Evolutionary conservation across 2,329 filamentous ascomycete species (phyloP).

Genomic region (Colletotrichum ledebouriae): DNA sequence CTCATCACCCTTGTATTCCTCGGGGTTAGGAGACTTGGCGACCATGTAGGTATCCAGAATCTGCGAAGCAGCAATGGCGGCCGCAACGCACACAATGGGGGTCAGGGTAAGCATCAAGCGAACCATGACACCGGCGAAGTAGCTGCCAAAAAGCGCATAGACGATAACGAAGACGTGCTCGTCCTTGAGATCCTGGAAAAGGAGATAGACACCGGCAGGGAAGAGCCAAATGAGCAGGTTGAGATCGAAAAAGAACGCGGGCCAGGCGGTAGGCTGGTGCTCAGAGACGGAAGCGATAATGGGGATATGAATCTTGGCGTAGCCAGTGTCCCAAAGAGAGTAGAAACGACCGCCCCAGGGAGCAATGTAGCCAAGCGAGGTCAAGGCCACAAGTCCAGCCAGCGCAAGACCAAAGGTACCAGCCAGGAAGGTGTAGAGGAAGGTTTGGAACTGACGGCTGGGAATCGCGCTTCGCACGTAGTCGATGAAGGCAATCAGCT

Average conservation of each 20-base stretch:
- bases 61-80: slow-evolving; percentile 87
- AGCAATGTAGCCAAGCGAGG: slow-evolving; percentile 90
- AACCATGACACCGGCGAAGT: slow-evolving; percentile 99
- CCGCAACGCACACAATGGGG: slow-evolving; percentile 94
- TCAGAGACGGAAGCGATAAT: slow-evolving; percentile 99
- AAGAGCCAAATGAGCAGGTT: slow-evolving; percentile 99
- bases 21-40: slow-evolving; percentile 70
- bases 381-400: slow-evolving; percentile 84
- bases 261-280: slow-evolving; percentile 99
- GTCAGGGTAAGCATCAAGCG: slow-evolving; percentile 98
- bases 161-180: slow-evolving; percentile 99
- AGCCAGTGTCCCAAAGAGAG: slow-evolving; percentile 98
- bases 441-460: slow-evolving; percentile 92
- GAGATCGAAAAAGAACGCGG: slow-evolving; percentile 98
- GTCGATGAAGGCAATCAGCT: slow-evolving; percentile 92
- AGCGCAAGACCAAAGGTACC: slow-evolving; percentile 80
- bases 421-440: slow-evolving; percentile 83
- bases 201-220: slow-evolving; percentile 97
- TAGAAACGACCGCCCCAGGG: slow-evolving; percentile 99
- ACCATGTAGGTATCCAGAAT: slow-evolving; percentile 86
- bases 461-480: slow-evolving; percentile 91
- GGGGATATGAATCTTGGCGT: slow-evolving; percentile 99
- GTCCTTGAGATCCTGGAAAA: slow-evolving; percentile 92
- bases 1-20: slow-evolving; percentile 52
- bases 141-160: slow-evolving; percentile 95